These are phyloP conservation scores for Scheffersomyces cryptocercus DNA, from an alignment of 1,139 yeast genomes.

Conservation along the genomic window DNA sequence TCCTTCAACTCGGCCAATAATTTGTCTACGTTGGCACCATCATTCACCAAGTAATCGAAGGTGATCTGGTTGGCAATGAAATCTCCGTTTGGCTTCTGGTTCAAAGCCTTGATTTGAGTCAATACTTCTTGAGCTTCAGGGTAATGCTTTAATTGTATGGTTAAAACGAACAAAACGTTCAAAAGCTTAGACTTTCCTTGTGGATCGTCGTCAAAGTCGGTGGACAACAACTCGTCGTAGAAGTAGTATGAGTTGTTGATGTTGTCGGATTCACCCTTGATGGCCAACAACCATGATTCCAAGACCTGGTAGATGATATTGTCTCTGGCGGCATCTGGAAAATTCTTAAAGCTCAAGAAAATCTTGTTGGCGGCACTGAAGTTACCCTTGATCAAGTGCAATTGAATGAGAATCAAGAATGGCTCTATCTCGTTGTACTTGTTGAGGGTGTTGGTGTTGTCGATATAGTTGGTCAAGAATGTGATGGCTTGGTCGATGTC, in stretches of 20 bases:
- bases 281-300: slow-evolving; percentile 64
- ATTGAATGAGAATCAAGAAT: slow-evolving; percentile 44
- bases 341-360: slow-evolving; percentile 37
- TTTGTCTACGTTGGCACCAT: slow-evolving; percentile 41
- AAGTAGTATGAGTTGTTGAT: slow-evolving; percentile 67
- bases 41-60: slow-evolving; percentile 49
- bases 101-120: slow-evolving; percentile 39
- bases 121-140: slow-evolving; percentile 51
- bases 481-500: slow-evolving; percentile 43
- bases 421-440: slow-evolving; percentile 43
- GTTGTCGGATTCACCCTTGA: slow-evolving; percentile 56
- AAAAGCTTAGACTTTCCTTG: slow-evolving; percentile 39
- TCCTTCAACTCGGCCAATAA: slow-evolving; percentile 41
- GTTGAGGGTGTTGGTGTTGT: slow-evolving; percentile 11
- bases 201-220: slow-evolving; percentile 41
- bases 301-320: slow-evolving; percentile 65
- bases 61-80: slow-evolving; percentile 61
- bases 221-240: slow-evolving; percentile 67
- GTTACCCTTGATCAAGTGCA: slow-evolving; percentile 42
- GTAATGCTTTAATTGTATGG: slow-evolving; percentile 45
- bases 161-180: slow-evolving; percentile 41
- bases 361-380: slow-evolving; percentile 37
- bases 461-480: slow-evolving; percentile 23
- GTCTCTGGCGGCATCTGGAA: slow-evolving; percentile 55
- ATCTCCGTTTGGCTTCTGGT: slow-evolving; percentile 42